These are phyloP conservation scores for Austroboletus festivus DNA, from an alignment of 768 basidiomycete genomes.

Conservation along the genomic window DNA sequence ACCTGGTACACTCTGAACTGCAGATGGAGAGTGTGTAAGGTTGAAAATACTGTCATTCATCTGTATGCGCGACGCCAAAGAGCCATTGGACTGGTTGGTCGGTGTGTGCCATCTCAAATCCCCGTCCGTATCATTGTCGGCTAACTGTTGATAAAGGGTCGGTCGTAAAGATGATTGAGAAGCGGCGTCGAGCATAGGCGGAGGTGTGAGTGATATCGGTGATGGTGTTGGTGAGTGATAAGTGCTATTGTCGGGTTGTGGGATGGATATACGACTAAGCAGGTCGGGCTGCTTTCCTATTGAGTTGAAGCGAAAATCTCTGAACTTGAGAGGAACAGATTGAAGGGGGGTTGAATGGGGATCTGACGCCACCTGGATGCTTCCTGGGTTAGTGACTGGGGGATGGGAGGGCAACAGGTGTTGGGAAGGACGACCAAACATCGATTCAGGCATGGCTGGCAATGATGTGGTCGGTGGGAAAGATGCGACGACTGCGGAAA, in stretches of 20 bases:
- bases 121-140: neutral
- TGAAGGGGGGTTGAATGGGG: slow-evolving; percentile 14
- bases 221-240: slow-evolving; percentile 31
- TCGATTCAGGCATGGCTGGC: slow-evolving; percentile 24
- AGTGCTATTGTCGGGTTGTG: slow-evolving; percentile 22
- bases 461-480: slow-evolving; percentile 10
- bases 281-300: slow-evolving; percentile 56
- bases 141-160: slow-evolving; percentile 22
- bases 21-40: neutral
- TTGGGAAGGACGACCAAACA: slow-evolving; percentile 28
- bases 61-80: slow-evolving; percentile 27
- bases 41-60: slow-evolving; percentile 6
- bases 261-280: slow-evolving; percentile 46
- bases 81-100: slow-evolving; percentile 9
- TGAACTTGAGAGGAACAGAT: slow-evolving; percentile 24
- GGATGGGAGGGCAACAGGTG: slow-evolving; percentile 21
- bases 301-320: slow-evolving; percentile 45
- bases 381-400: neutral
- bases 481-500: slow-evolving; percentile 12
- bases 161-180: slow-evolving; percentile 15
- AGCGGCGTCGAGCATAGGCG: neutral
- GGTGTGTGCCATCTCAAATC: neutral
- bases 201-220: slow-evolving; percentile 8
- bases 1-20: neutral
- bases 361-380: neutral